Percentiles rank a stretch among this genome's conserved stretches.
phyloP scores from a whole-genome alignment of 106 monocot species.

The Xerophyta viscosa region DNA sequence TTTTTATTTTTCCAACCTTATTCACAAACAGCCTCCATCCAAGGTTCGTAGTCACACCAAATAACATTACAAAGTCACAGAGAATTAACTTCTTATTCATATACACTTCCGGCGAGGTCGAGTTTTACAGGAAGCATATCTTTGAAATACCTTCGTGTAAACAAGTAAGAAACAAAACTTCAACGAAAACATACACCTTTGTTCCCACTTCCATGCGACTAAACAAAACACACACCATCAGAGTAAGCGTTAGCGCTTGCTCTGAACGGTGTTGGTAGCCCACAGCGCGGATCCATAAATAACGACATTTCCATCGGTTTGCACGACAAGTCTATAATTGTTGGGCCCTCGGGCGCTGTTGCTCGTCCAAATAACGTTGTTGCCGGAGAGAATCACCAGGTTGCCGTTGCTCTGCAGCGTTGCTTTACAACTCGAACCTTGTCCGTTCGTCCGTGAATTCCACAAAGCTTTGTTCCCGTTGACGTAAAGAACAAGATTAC shows the following conservation, averaged over 20 bases:
- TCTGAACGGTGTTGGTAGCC: slow-evolving; percentile 19
- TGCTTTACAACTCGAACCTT: slow-evolving; percentile 13
- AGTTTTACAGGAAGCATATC: too few relatives aligned
- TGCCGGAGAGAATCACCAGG: slow-evolving; percentile 18
- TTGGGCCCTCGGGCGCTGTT: slow-evolving; percentile 4
- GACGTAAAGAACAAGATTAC: slow-evolving; percentile 23
- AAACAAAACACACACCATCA: not conserved
- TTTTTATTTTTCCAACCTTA: too few relatives aligned
- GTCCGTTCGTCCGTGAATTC: slow-evolving; percentile 12
- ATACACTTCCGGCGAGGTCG: too few relatives aligned
- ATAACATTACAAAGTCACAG: too few relatives aligned
- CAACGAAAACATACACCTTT: too few relatives aligned
- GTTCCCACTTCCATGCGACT: too few relatives aligned
- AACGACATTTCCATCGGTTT: slow-evolving; percentile 24
- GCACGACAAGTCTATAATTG: slow-evolving; percentile 16
- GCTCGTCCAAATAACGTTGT: slow-evolving; percentile 14
- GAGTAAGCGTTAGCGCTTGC: not conserved
- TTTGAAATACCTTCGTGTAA: too few relatives aligned
- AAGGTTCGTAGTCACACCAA: too few relatives aligned
- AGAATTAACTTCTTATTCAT: too few relatives aligned
- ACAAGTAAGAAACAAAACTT: too few relatives aligned
- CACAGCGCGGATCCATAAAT: slow-evolving; percentile 14
- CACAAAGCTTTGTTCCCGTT: slow-evolving; percentile 13
- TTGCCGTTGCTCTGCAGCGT: slow-evolving; percentile 19
- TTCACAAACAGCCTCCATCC: too few relatives aligned